Base-by-base conservation (phyloP, 2,329 filamentous ascomycete species). In the Keithomyces neogunnii region DNA sequence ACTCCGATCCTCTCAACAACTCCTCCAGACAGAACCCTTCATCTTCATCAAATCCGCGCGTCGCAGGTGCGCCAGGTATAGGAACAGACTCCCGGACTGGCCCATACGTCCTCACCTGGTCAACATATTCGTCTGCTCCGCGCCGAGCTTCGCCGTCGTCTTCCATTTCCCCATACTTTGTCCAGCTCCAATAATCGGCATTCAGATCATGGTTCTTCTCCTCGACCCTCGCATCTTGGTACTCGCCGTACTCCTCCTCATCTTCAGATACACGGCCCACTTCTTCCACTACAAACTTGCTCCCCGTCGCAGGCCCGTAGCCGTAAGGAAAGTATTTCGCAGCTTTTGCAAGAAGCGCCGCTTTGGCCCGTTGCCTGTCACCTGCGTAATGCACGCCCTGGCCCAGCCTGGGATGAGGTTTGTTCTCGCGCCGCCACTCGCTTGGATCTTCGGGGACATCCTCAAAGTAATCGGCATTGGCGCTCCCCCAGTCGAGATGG, bases 291-390 rank as follows among this genome's bases (percentile, higher is more conserved):
- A 73, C 69, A 52, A 76, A 73, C 10, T 53, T 66, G 0, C 62
- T 67, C 2, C 71, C 70, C 0, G 61, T 69, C 2, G 70, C 69
- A 2, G 71, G 68, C 0, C 74, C 72, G 56, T 66, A 76, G 1
- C 72, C 71, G 49, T 73, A 75, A 0, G 72, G 71, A 48, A 75
- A 75, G 59, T 66, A 75, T 59, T 76, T 76, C 7, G 67, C 63
- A 0, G 71, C 69, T 45, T 70, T 64, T 3, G 43, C 49, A 6
- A 50, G 35, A 46, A 64, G 58, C 8, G 68, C 70, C 42, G 67
- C 62, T 53, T 69, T 69, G 44, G 60, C 58, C 7, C 66, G 64
- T 53, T 68, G 62, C 7, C 58, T 51, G 29, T 74, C 72, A 0
- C 65, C 72, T 0, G 70, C 40, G 33, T 47, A 39, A 28, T 38